Conservation (phyloP, 257 asterid genomes). For the Solanum megistacrolobum region DNA sequence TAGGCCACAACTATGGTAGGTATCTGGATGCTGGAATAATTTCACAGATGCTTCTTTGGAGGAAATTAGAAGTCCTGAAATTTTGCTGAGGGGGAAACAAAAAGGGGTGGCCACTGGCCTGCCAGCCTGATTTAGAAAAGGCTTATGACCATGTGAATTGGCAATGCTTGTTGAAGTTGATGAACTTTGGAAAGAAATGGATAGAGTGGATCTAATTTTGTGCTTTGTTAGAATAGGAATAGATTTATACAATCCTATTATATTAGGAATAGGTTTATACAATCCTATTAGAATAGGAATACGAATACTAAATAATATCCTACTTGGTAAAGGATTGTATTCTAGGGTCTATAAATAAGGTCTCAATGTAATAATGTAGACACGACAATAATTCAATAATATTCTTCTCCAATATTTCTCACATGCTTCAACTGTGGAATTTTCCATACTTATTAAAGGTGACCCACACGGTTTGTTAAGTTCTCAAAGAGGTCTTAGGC, state of each 20-base stretch:
- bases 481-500: background rate
- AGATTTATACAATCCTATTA: too few relatives aligned
- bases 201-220: background rate
- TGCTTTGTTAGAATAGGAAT: too few relatives aligned
- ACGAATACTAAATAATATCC: too few relatives aligned
- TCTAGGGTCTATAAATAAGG: too few relatives aligned
- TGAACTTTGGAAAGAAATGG: background rate
- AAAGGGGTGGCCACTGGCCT: background rate
- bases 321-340: too few relatives aligned
- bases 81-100: background rate
- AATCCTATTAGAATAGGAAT: too few relatives aligned
- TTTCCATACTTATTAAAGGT: background rate
- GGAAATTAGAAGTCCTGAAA: background rate
- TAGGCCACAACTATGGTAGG: background rate
- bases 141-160: background rate
- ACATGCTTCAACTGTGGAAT: background rate
- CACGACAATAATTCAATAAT: too few relatives aligned
- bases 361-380: too few relatives aligned
- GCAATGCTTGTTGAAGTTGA: background rate
- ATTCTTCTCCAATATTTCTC: too few relatives aligned
- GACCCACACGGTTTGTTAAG: background rate
- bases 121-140: background rate
- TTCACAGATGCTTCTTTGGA: background rate
- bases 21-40: background rate
- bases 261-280: too few relatives aligned